Evolutionary conservation across 2,329 filamentous ascomycete species (phyloP).

Genomic region (Shiraia sp.): DNA sequence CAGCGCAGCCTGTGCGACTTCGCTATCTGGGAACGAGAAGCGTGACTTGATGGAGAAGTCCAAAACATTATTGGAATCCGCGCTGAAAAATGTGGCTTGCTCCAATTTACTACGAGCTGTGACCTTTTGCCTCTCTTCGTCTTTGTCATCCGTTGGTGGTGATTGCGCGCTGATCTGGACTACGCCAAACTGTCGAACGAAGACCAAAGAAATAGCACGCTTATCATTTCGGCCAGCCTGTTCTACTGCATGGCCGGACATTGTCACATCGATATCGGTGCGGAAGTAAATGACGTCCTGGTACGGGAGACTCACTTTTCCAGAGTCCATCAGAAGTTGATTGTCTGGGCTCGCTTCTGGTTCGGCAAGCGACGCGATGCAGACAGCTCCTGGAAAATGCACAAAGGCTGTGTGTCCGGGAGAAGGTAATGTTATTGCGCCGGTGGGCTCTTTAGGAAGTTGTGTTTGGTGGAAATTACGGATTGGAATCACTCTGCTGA

Average conservation of each 20-base stretch:
- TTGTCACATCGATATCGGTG: constrained; percentile 51
- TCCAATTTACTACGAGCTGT: constrained; percentile 89
- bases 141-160: constrained; percentile 60
- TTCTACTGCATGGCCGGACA: constrained; percentile 57
- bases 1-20: constrained; percentile 77
- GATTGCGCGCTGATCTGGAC: constrained; percentile 58
- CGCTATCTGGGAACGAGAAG: constrained; percentile 67
- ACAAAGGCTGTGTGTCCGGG: constrained; percentile 81
- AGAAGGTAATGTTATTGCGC: constrained; percentile 72
- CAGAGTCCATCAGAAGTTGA: constrained; percentile 63
- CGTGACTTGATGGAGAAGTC: constrained; percentile 73
- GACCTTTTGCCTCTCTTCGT: constrained; percentile 54
- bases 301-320: constrained; percentile 58
- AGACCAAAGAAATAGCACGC: constrained; percentile 53
- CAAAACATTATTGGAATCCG: constrained; percentile 81
- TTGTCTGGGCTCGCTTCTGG: constrained; percentile 72
- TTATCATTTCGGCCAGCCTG: constrained; percentile 44
- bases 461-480: constrained; percentile 53
- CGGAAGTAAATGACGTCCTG: constrained; percentile 87
- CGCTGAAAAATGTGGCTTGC: constrained; percentile 91
- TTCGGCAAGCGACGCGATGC: constrained; percentile 73
- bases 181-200: constrained; percentile 62
- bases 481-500: constrained; percentile 71
- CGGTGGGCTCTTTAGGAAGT: constrained; percentile 35
- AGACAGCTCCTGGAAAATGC: constrained; percentile 76